Evolutionary conservation across 352 stramenopile genomes (phyloP).

Genomic region (Phytophthora megakarya): DNA sequence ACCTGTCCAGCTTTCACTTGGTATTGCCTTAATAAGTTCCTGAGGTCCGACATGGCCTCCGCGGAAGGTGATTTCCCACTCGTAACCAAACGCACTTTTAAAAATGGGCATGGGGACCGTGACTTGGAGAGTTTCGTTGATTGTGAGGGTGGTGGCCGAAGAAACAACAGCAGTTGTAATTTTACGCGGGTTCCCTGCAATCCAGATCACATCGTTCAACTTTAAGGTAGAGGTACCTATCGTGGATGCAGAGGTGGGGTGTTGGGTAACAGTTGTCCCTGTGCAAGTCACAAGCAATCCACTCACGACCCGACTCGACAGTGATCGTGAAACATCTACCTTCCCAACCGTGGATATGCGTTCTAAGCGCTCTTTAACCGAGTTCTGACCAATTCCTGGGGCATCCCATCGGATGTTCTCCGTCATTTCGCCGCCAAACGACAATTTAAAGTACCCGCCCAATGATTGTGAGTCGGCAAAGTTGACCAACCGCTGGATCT

Average conservation of each 20-base stretch:
- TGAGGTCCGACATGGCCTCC: constrained; percentile 84
- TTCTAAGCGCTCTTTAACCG: constrained; percentile 72
- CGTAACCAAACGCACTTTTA: constrained; percentile 60
- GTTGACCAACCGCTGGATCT: constrained; percentile 65
- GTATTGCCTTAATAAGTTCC: constrained; percentile 78
- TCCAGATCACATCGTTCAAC: constrained; percentile 51
- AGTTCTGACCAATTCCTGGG: constrained; percentile 53
- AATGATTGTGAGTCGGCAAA: constrained; percentile 67
- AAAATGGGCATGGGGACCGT: constrained; percentile 67
- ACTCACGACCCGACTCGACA: constrained; percentile 47
- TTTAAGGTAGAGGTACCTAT: constrained; percentile 32
- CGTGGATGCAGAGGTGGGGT: constrained; percentile 23
- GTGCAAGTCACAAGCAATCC: constrained; percentile 49
- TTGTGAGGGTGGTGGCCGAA: constrained; percentile 21
- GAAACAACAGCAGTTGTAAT: constrained; percentile 24
- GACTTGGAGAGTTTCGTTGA: constrained; percentile 27
- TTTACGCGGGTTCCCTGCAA: constrained; percentile 47
- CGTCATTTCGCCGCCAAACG: constrained; percentile 61
- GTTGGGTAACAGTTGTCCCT: constrained; percentile 39
- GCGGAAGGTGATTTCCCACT: constrained; percentile 82
- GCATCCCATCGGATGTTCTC: constrained; percentile 82
- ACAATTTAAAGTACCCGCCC: constrained; percentile 71
- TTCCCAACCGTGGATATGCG: constrained; percentile 66
- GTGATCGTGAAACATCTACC: constrained; percentile 55
- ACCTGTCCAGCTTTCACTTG: constrained; percentile 93